Evolutionary conservation across 2,329 filamentous ascomycete species (phyloP).

Genomic region (Xylaria sp.): DNA sequence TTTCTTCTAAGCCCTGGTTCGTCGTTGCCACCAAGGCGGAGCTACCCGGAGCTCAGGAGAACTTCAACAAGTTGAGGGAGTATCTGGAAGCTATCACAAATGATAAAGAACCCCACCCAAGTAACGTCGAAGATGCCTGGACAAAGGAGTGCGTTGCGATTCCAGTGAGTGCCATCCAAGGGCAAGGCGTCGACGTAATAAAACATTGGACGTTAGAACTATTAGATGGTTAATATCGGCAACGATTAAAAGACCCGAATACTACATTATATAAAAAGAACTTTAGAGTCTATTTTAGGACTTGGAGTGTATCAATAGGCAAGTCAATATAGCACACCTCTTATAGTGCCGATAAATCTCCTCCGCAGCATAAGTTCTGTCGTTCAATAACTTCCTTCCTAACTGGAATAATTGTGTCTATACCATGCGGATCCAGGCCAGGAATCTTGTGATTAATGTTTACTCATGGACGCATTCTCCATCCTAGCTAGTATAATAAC

Average conservation of each 20-base stretch:
- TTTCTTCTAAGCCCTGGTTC: constrained; percentile 96
- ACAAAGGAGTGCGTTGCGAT: constrained; percentile 73
- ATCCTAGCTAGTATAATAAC: constrained; percentile 17
- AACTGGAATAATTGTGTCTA: no score
- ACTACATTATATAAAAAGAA: neutral
- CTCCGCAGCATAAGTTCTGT: neutral
- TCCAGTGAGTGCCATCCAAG: constrained; percentile 89
- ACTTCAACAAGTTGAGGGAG: constrained; percentile 74
- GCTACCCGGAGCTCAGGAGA: constrained; percentile 78
- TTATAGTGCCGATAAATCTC: neutral
- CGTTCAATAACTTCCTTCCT: no score
- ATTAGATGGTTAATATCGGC: constrained; percentile 59
- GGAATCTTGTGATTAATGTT: no score
- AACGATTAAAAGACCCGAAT: constrained; percentile 1
- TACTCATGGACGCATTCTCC: constrained; percentile 21
- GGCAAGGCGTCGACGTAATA: constrained; percentile 81
- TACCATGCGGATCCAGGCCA: no score
- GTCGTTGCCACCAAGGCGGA: constrained; percentile 95
- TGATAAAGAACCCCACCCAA: constrained; percentile 76
- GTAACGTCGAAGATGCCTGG: constrained; percentile 68
- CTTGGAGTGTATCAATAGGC: constrained; percentile 11
- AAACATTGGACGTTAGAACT: constrained; percentile 77
- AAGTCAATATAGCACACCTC: neutral
- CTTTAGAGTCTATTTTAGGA: neutral
- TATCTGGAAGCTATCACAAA: constrained; percentile 76